phyloP scores from a whole-genome alignment of 1,284 basidiomycete genomes.

The Amylostereum chailletii region DNA sequence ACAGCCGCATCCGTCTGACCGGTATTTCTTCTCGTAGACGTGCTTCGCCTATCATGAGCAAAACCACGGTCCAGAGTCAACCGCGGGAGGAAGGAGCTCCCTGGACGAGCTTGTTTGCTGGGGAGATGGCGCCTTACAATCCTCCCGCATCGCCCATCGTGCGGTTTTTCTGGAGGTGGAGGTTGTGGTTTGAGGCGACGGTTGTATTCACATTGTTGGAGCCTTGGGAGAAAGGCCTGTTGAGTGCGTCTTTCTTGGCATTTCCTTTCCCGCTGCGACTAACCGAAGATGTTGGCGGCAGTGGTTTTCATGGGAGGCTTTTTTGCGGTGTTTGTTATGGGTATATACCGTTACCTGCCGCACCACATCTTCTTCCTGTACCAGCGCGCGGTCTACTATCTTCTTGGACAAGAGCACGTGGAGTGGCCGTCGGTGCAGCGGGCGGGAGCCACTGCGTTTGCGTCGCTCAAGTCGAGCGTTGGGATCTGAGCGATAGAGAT shows the following conservation, averaged over 20 bases:
- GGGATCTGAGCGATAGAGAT: too few relatives aligned
- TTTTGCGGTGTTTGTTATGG: conserved; percentile 21
- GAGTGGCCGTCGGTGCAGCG: too few relatives aligned
- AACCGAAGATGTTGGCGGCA: conserved; percentile 8
- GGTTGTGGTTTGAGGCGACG: conserved; percentile 43
- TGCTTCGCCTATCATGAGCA: too few relatives aligned
- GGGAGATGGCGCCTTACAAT: conserved; percentile 21
- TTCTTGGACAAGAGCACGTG: conserved; percentile 21
- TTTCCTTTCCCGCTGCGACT: background rate
- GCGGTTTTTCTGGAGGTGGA: conserved; percentile 35
- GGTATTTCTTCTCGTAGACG: too few relatives aligned
- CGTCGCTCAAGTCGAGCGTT: too few relatives aligned
- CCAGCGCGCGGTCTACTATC: conserved; percentile 27
- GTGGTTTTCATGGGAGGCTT: conserved; percentile 23
- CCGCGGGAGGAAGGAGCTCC: background rate
- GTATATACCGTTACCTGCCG: conserved; percentile 27
- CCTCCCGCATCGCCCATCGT: conserved; percentile 28
- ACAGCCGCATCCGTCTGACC: too few relatives aligned
- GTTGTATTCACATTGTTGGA: conserved; percentile 45
- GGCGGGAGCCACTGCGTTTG: too few relatives aligned
- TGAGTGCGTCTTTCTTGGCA: conserved; percentile 27
- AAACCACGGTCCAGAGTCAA: background rate
- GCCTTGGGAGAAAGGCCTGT: conserved; percentile 51
- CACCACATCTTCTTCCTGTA: conserved; percentile 23
- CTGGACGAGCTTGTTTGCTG: conserved; percentile 12